These are phyloP conservation scores for Daldinia vernicosa DNA, from an alignment of 495 filamentous ascomycete species.

Conservation along the genomic window DNA sequence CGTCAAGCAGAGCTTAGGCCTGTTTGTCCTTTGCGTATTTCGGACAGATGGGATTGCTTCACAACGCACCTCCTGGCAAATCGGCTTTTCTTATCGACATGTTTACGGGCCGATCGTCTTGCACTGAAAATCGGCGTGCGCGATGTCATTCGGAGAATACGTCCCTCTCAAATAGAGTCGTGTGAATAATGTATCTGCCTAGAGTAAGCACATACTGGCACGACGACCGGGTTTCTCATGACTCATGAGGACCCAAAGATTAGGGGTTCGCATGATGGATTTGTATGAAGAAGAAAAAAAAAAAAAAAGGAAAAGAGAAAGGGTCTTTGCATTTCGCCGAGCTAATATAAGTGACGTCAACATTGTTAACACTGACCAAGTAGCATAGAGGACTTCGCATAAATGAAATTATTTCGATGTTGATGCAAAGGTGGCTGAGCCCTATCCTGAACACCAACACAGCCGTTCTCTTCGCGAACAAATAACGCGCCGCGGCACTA, in stretches of 20 bases:
- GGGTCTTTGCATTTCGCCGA: conserved; percentile 17
- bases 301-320: conserved; percentile 5
- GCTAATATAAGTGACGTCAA: conserved; percentile 34
- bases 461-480: conserved; percentile 24
- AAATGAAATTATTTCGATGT: conserved; percentile 29
- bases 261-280: conserved; percentile 19
- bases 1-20: conserved; percentile 10
- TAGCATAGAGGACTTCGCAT: conserved; percentile 27
- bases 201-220: conserved; percentile 18
- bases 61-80: conserved; percentile 18
- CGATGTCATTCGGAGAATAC: not conserved
- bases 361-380: conserved; percentile 10
- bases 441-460: conserved; percentile 34
- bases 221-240: not conserved
- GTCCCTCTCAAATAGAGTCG: conserved; percentile 7
- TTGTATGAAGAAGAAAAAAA: conserved; percentile 13
- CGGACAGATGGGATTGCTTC: conserved; percentile 20
- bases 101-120: conserved; percentile 25
- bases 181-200: conserved; percentile 28
- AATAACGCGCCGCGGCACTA: conserved; percentile 33
- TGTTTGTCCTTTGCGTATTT: conserved; percentile 21
- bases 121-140: conserved; percentile 7
- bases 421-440: conserved; percentile 41
- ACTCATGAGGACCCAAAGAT: conserved; percentile 12
- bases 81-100: conserved; percentile 12